Evolutionary conservation across 768 basidiomycete genomes (phyloP).

Genomic region (Tylopilus felleus): DNA sequence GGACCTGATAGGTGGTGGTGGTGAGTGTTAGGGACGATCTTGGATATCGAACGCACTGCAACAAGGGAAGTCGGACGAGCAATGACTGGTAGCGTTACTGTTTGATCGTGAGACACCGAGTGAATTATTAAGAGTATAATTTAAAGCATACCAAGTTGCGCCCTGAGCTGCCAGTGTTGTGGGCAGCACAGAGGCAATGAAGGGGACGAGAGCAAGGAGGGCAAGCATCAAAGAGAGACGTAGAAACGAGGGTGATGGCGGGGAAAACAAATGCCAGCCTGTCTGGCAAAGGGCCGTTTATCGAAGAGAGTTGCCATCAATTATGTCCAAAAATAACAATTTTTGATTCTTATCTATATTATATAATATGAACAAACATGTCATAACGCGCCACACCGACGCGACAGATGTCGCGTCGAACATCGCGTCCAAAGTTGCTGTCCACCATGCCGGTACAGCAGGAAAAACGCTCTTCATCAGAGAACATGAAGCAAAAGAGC

Average conservation of each 20-base stretch:
- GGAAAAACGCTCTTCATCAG: constrained; percentile 39
- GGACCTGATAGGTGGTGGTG: constrained; percentile 33
- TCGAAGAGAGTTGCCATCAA: not conserved
- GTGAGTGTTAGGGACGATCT: not conserved
- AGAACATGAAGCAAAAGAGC: constrained; percentile 67
- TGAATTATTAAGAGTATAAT: not conserved
- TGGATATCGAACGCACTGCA: constrained; percentile 36
- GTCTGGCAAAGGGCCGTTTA: not conserved
- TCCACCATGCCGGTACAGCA: constrained; percentile 15
- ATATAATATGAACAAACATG: constrained; percentile 14
- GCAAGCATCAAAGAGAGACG: constrained; percentile 22
- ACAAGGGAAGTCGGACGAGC: constrained; percentile 39
- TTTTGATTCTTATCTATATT: too few species aligned
- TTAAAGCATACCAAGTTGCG: constrained; percentile 27
- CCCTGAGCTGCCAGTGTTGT: constrained; percentile 21
- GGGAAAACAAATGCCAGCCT: not conserved
- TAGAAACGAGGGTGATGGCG: constrained; percentile 12
- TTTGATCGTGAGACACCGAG: not conserved
- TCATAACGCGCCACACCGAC: constrained; percentile 17
- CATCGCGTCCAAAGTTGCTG: not conserved
- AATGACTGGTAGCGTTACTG: constrained; percentile 38
- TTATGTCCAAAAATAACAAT: too few species aligned
- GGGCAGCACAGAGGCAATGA: constrained; percentile 18
- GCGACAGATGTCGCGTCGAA: constrained; percentile 1
- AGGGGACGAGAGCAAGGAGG: constrained; percentile 14